Percentiles rank a stretch among this genome's conserved stretches.
phyloP scores from a whole-genome alignment of 768 basidiomycete genomes.

The Chalciporus chontae region DNA sequence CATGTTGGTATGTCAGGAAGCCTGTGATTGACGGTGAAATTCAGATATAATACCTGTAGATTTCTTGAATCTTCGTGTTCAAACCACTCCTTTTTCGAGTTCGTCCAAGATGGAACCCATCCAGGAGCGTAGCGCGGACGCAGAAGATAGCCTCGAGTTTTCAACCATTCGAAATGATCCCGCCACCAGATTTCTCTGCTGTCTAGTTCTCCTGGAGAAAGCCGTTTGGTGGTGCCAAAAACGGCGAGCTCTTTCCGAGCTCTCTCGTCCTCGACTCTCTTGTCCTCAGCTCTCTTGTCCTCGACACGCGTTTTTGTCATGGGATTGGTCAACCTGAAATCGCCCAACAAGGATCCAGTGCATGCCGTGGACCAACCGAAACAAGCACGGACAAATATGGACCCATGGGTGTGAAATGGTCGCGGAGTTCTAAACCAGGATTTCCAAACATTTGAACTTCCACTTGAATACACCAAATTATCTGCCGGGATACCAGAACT shows the following conservation, averaged over 20 bases:
- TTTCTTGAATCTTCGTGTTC: neutral
- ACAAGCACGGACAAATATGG: too few relatives aligned
- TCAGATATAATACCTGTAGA: slow-evolving; percentile 6
- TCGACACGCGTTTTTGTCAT: too few relatives aligned
- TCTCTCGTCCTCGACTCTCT: neutral
- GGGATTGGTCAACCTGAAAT: too few relatives aligned
- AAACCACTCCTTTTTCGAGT: neutral
- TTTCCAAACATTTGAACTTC: too few relatives aligned
- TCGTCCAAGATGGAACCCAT: slow-evolving; percentile 6
- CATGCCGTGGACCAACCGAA: too few relatives aligned
- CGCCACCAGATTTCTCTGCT: neutral
- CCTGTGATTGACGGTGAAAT: neutral
- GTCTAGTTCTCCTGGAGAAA: neutral
- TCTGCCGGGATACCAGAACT: too few relatives aligned
- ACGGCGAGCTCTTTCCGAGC: neutral
- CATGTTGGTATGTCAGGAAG: too few relatives aligned
- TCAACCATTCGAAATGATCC: neutral
- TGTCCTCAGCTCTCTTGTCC: neutral
- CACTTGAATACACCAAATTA: too few relatives aligned
- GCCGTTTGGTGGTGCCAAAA: neutral
- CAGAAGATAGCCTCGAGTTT: slow-evolving; percentile 2
- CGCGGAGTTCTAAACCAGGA: too few relatives aligned
- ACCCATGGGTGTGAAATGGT: too few relatives aligned
- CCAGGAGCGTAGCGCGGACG: slow-evolving; percentile 1
- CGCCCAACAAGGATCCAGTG: too few relatives aligned